Evolutionary conservation across 164 flowering plant genomes (phyloP).

Genomic region (Litsea cubeba): DNA sequence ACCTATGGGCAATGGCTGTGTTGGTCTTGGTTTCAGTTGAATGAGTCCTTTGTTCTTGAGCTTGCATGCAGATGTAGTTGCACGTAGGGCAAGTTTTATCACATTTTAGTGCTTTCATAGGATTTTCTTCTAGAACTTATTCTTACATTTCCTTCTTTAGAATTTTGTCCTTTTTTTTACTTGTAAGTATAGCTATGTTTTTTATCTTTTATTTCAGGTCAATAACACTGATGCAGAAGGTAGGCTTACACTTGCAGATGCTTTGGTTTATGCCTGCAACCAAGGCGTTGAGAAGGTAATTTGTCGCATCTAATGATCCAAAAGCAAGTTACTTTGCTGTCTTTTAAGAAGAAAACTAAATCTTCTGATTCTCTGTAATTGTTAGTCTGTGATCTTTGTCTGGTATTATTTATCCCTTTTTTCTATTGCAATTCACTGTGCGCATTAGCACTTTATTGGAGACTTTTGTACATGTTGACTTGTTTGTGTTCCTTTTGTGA

Average conservation of each 20-base stretch:
- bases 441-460: too few relatives aligned
- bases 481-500: too few relatives aligned
- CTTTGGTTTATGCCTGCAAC: conserved; percentile 91
- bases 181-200: background rate
- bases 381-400: too few relatives aligned
- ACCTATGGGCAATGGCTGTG: too few relatives aligned
- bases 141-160: background rate
- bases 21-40: background rate
- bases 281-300: conserved; percentile 93
- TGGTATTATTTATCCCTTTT: too few relatives aligned
- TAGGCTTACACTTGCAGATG: conserved; percentile 97
- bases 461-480: too few relatives aligned
- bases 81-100: too few relatives aligned
- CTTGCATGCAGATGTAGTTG: background rate
- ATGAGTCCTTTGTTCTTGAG: background rate
- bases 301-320: background rate
- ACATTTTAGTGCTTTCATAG: background rate
- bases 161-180: background rate
- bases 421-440: too few relatives aligned
- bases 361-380: background rate
- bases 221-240: conserved; percentile 99
- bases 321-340: background rate
- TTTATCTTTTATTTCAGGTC: conserved; percentile 44
- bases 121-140: background rate
- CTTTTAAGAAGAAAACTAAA: background rate